Evolutionary conservation across 2,329 filamentous ascomycete genomes (phyloP).

Genomic region (Scedosporium boydii): DNA sequence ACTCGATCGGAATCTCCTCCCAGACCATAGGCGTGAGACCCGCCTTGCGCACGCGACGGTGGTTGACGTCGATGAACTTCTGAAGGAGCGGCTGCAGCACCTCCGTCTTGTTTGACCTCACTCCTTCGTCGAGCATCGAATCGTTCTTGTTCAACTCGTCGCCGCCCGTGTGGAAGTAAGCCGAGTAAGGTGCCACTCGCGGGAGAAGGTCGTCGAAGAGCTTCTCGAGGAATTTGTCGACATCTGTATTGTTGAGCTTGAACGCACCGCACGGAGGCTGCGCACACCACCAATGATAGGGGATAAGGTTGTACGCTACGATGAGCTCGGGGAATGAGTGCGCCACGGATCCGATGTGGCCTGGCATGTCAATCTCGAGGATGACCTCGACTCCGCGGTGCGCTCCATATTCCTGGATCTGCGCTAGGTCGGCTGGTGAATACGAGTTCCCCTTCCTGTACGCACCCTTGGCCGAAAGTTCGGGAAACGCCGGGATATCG

Average conservation of each 20-base stretch:
- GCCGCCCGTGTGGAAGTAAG: constrained; percentile 78
- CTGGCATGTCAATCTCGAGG: constrained; percentile 73
- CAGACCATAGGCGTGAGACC: constrained; percentile 70
- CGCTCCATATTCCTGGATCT: constrained; percentile 62
- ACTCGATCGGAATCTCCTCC: constrained; percentile 77
- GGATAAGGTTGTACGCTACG: constrained; percentile 48
- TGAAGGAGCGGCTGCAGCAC: constrained; percentile 70
- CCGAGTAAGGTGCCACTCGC: constrained; percentile 55
- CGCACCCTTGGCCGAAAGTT: constrained; percentile 62
- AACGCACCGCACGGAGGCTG: constrained; percentile 61
- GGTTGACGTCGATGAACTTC: constrained; percentile 62
- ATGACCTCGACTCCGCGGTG: constrained; percentile 61
- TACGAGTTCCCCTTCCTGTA: constrained; percentile 62
- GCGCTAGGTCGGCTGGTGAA: constrained; percentile 50
- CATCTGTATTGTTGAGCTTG: constrained; percentile 63
- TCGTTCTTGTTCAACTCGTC: constrained; percentile 77
- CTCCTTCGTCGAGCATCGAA: constrained; percentile 63
- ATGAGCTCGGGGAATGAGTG: constrained; percentile 63
- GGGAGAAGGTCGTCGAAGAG: constrained; percentile 72
- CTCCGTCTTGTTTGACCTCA: constrained; percentile 53
- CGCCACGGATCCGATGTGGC: constrained; percentile 62
- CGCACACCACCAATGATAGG: constrained; percentile 50
- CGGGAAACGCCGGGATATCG: constrained; percentile 65
- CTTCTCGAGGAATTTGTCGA: constrained; percentile 61
- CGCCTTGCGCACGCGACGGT: constrained; percentile 51